A percentile compares a stretch with the other conserved stretches of the same genome.
These are phyloP conservation scores for Zygosaccharomyces pseudobailii DNA, from an alignment of 1,139 yeast genomes.

Conservation along the genomic window DNA sequence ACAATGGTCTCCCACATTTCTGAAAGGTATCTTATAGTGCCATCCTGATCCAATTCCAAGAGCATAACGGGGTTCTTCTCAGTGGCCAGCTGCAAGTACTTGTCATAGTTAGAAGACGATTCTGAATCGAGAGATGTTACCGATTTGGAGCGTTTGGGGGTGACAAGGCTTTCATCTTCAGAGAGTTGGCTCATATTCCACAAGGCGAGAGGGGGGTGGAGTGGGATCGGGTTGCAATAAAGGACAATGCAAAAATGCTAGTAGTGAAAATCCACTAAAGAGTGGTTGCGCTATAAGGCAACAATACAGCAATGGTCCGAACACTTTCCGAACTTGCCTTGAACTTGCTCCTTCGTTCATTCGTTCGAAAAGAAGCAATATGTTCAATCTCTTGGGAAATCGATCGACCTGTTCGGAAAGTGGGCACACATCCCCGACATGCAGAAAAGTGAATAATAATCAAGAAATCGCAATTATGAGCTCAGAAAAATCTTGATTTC, in stretches of 20 bases:
- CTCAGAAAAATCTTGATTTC: too few species aligned
- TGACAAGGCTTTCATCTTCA: background rate
- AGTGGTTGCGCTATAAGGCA: background rate
- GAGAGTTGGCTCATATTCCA: background rate
- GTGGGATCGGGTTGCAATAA: background rate
- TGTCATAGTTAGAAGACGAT: slow-evolving; percentile 25
- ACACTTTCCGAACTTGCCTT: background rate
- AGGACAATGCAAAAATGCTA: background rate
- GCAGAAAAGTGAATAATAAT: background rate
- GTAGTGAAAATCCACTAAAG: background rate
- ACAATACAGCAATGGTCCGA: background rate
- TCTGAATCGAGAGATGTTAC: slow-evolving; percentile 13
- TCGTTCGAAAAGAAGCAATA: background rate
- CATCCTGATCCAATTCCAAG: slow-evolving; percentile 75
- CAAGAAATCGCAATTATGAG: background rate
- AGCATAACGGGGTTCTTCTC: slow-evolving; percentile 75
- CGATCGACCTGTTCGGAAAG: background rate
- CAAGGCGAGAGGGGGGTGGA: background rate
- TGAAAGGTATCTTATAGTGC: slow-evolving; percentile 69
- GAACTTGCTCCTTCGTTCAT: background rate
- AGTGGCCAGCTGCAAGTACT: slow-evolving; percentile 44
- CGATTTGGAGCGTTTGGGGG: slow-evolving; percentile 10
- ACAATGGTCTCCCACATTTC: slow-evolving; percentile 68
- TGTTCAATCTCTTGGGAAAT: background rate
- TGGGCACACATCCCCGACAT: background rate